Evolutionary conservation across 257 asterid species (phyloP), one percentile per base, ranked within the genome.

Genomic region (Voacanga thouarsii): DNA sequence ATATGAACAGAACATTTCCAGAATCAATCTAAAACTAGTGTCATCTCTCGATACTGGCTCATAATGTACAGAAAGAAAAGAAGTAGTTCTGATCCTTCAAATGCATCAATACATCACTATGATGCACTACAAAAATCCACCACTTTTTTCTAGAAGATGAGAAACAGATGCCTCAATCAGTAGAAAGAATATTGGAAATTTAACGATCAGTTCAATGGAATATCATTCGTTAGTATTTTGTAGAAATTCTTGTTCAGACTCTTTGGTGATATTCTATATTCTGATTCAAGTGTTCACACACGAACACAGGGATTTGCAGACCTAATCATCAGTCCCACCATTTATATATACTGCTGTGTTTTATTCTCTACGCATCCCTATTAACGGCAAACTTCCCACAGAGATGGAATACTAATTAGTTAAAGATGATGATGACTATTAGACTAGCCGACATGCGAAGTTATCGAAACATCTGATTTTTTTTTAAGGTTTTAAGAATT

Each of bases 1-100:
- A 51, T 57, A 68, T 75, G 57, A 75, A 57, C 18, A 45, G 75
- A 77, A 77, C 49, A 51, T 67, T 16, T 55, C 33, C 12, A 3
- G 7, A 45, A 68, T 77, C 75, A 77, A 67, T 44, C 67, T 23
- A 18, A 39, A 51, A 55, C 12, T 21, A 14, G 63, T 43, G 39
- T 37, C 11, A 50, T 30, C 16, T 19, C 28, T 30, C 7, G 24
- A 6, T 33, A 2, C 37, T 33, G 37, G 37, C 2, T 33, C 37
- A 2, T 2, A 2, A 33, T 33, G 37, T 33, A 33, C 37, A 33
- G 37, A 33, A 2, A 33, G 37, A 33, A 33, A 33, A 33, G 37
- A 33, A 33, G 37, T 33, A 33, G 37, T 33, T 33, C 37, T 2
- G 37, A 33, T 33, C 37, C 37, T 15, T 16, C 5, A 6, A 53